Percentiles rank a stretch among this genome's conserved stretches.
Evolutionary conservation across 2,329 filamentous ascomycete species (phyloP).

Genomic region (Colletotrichum tofieldiae): DNA sequence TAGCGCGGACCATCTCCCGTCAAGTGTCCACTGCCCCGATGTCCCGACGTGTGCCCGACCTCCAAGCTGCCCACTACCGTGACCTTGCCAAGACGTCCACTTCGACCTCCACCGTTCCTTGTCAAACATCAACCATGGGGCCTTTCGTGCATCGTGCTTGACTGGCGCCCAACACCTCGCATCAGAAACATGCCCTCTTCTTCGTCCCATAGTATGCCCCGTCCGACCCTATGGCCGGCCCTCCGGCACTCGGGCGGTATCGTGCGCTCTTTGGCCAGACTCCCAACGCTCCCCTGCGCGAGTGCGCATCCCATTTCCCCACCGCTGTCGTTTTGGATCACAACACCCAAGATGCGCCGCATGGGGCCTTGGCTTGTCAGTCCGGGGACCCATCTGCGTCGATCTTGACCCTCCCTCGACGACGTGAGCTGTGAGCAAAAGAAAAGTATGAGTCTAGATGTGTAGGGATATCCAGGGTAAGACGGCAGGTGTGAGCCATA

Average conservation of each 20-base stretch:
- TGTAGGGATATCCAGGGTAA: constrained; percentile 33
- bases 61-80: constrained; percentile 4
- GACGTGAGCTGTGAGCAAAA: not conserved
- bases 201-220: constrained; percentile 39
- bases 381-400: constrained; percentile 33
- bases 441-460: constrained; percentile 18
- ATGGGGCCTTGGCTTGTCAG: constrained; percentile 39
- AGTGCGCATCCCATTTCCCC: constrained; percentile 36
- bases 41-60: constrained; percentile 15
- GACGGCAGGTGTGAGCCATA: constrained; percentile 25
- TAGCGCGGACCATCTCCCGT: constrained; percentile 41
- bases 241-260: constrained; percentile 32
- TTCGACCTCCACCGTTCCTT: constrained; percentile 32
- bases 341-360: constrained; percentile 35
- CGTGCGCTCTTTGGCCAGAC: constrained; percentile 35
- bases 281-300: constrained; percentile 39
- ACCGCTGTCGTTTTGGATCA: constrained; percentile 41
- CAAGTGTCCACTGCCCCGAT: constrained; percentile 17
- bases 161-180: constrained; percentile 36
- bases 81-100: constrained; percentile 28
- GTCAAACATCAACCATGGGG: constrained; percentile 34
- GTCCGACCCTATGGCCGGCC: constrained; percentile 36
- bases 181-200: constrained; percentile 38
- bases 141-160: constrained; percentile 25
- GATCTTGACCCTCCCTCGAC: constrained; percentile 28